A percentile compares a stretch with the other conserved stretches of the same genome.
Conservation (phyloP, 2,329 filamentous ascomycete genomes). For the Phaeosphaeriaceae sp. region DNA sequence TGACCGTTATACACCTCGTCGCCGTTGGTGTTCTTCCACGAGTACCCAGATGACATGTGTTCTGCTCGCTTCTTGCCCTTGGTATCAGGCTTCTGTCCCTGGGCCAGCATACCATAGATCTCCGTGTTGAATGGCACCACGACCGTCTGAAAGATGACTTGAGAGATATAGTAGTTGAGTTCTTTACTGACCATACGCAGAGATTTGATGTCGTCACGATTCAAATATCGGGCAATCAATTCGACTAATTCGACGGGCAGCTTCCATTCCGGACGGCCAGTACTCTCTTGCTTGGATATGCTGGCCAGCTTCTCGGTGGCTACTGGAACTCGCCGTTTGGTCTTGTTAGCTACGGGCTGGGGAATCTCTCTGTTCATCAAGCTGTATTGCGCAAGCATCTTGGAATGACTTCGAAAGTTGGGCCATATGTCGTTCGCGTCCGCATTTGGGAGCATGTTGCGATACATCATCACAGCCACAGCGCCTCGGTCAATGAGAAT, state of each 20-base stretch:
- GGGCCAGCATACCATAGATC: slow-evolving; percentile 63
- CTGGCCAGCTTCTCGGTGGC: neutral
- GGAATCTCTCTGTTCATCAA: slow-evolving; percentile 16
- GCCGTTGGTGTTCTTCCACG: slow-evolving; percentile 53
- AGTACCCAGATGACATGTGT: slow-evolving; percentile 35
- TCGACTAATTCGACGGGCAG: slow-evolving; percentile 70
- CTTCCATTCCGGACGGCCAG: slow-evolving; percentile 48
- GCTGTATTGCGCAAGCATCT: slow-evolving; percentile 35
- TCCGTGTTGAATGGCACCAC: slow-evolving; percentile 71
- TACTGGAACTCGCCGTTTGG: slow-evolving; percentile 3
- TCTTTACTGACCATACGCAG: slow-evolving; percentile 68
- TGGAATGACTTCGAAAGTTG: slow-evolving; percentile 33
- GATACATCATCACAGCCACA: slow-evolving; percentile 33
- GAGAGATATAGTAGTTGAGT: slow-evolving; percentile 65
- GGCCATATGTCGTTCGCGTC: slow-evolving; percentile 48
- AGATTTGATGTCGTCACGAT: slow-evolving; percentile 64
- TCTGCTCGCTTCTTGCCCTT: slow-evolving; percentile 46
- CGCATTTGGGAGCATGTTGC: slow-evolving; percentile 19
- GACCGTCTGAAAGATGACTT: slow-evolving; percentile 66
- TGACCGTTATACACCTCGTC: slow-evolving; percentile 61
- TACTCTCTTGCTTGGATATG: neutral
- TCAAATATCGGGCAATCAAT: slow-evolving; percentile 62
- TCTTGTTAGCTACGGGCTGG: neutral
- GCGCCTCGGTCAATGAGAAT: slow-evolving; percentile 28
- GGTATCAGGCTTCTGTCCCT: slow-evolving; percentile 41